phyloP scores from a whole-genome alignment of 345 rosid species.

The Kernera saxatilis region DNA sequence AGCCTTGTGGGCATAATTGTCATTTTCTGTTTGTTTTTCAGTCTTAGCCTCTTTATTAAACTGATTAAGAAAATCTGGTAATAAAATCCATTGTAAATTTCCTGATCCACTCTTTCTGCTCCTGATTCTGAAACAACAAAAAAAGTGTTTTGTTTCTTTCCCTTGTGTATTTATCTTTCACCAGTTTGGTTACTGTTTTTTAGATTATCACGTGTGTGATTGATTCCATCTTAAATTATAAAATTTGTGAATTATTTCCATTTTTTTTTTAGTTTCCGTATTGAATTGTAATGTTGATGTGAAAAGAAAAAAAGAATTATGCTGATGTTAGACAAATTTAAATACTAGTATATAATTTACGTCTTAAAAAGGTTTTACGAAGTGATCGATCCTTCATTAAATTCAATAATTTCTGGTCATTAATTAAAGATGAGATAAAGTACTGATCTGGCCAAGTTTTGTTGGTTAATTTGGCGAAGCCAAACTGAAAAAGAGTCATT shows the following conservation, averaged over 20 bases:
- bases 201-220: slow-evolving; percentile 6
- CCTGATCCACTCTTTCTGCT: neutral
- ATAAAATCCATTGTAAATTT: slow-evolving; percentile 14
- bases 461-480: neutral
- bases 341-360: neutral
- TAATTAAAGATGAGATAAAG: neutral
- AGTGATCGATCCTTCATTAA: neutral
- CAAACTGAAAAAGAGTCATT: neutral
- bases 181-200: neutral
- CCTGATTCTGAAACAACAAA: neutral
- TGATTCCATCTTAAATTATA: neutral
- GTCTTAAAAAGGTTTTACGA: neutral
- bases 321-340: neutral
- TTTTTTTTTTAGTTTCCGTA: neutral
- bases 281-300: neutral
- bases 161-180: neutral
- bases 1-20: slow-evolving; percentile 41
- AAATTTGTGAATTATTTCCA: neutral
- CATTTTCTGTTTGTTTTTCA: neutral
- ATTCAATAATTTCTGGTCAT: neutral
- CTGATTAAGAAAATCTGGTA: neutral
- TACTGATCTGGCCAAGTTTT: neutral
- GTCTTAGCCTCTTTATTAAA: neutral
- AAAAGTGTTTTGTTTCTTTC: neutral
- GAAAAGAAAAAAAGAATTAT: neutral